Percentiles rank a stretch among this genome's conserved stretches.
Evolutionary conservation across 352 stramenopile genomes (phyloP).

Genomic region (Blastocystis sp.): DNA sequence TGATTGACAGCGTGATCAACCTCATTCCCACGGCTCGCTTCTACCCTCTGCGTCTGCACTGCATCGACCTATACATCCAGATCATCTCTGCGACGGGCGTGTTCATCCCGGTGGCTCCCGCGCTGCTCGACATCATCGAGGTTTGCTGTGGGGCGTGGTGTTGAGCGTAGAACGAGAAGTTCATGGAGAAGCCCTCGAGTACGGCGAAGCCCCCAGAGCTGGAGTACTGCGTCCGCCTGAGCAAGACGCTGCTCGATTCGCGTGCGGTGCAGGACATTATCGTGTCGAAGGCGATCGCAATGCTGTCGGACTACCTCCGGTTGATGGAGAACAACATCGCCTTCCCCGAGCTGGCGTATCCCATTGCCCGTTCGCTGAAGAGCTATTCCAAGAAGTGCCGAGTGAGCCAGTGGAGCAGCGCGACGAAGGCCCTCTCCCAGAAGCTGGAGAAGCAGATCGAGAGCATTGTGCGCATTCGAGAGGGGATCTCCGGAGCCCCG

Average conservation of each 20-base stretch:
- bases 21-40: conserved; percentile 77
- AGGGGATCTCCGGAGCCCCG: conserved; percentile 30
- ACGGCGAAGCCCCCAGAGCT: conserved; percentile 74
- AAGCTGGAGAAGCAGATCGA: conserved; percentile 69
- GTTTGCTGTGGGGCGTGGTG: conserved; percentile 79
- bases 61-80: conserved; percentile 90
- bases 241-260: conserved; percentile 72
- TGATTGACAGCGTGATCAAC: conserved; percentile 79
- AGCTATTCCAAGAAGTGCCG: conserved; percentile 61
- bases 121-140: conserved; percentile 89
- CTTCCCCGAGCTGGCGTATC: conserved; percentile 88
- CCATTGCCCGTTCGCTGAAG: conserved; percentile 36
- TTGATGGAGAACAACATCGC: conserved; percentile 90
- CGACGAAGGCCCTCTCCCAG: conserved; percentile 24
- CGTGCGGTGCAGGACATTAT: conserved; percentile 85
- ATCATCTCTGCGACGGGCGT: conserved; percentile 87
- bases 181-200: conserved; percentile 57
- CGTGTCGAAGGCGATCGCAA: conserved; percentile 85
- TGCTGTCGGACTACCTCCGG: conserved; percentile 89
- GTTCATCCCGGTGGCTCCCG: conserved; percentile 89
- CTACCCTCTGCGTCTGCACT: conserved; percentile 91
- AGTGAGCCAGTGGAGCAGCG: conserved; percentile 65
- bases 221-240: conserved; percentile 71
- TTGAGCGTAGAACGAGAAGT: conserved; percentile 71
- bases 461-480: conserved; percentile 15